Percentiles rank a stretch among this genome's conserved stretches.
Evolutionary conservation across 2,329 filamentous ascomycete species (phyloP).

Genomic region (Pseudogymnoascus sp.): DNA sequence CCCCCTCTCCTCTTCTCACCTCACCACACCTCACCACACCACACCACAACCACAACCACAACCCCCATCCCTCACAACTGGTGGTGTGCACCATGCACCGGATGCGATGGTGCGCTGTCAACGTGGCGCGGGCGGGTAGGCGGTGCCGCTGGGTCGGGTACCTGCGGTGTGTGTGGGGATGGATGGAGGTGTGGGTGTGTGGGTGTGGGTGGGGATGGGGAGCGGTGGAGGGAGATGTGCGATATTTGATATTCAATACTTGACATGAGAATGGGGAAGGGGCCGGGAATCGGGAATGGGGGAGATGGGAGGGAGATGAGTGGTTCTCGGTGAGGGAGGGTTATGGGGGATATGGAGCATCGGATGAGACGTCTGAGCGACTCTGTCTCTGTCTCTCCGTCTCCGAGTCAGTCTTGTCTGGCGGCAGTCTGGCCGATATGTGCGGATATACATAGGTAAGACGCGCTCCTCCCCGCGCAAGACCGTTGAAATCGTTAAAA

Average conservation of each 20-base stretch:
- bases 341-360: too few relatives aligned
- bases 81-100: background rate
- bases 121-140: slow-evolving; percentile 29
- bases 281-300: slow-evolving; percentile 9
- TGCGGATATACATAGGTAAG: background rate
- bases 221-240: slow-evolving; percentile 21
- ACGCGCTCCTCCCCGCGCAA: background rate
- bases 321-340: background rate
- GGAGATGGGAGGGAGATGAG: background rate
- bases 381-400: background rate
- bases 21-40: too few relatives aligned
- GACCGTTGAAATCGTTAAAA: background rate
- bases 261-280: background rate
- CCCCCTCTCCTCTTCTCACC: too few relatives aligned
- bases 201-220: slow-evolving; percentile 35
- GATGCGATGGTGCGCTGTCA: slow-evolving; percentile 10
- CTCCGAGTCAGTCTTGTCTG: background rate
- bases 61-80: background rate
- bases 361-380: too few relatives aligned
- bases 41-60: too few relatives aligned
- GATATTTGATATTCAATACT: slow-evolving; percentile 3
- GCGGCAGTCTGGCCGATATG: background rate
- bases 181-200: too few relatives aligned
- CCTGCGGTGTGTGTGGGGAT: slow-evolving; percentile 46
- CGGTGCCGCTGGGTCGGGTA: slow-evolving; percentile 47